Evolutionary conservation across 169 alveolate species (phyloP).

Genomic region (Amoebophrya sp.): DNA sequence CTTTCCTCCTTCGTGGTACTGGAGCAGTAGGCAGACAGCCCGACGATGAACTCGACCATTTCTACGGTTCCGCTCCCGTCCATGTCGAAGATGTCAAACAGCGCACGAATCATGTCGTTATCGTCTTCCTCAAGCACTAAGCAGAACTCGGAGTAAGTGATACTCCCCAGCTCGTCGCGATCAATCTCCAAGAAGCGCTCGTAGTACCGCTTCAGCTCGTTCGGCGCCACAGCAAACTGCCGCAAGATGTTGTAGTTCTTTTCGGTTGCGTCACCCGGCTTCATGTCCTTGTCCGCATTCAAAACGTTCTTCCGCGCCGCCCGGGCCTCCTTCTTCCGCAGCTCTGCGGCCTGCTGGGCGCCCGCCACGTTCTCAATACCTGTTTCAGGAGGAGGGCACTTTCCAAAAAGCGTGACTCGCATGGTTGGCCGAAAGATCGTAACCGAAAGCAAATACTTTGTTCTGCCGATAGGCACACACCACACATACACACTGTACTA

Average conservation of each 20-base stretch:
- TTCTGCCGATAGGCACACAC: no score
- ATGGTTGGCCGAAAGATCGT: no score
- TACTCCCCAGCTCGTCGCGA: not conserved
- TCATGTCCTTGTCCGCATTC: no score
- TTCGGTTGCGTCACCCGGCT: not conserved
- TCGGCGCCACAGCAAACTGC: not conserved
- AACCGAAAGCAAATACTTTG: no score
- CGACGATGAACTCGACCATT: conserved; percentile 23
- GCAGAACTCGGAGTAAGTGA: not conserved
- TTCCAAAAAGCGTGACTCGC: no score
- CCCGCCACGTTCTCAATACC: not conserved
- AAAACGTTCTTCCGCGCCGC: no score
- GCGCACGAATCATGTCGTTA: conserved; percentile 1
- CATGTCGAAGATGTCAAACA: conserved; percentile 14
- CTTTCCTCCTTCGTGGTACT: not conserved
- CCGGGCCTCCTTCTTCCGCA: not conserved
- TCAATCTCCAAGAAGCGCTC: not conserved
- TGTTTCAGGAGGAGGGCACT: no score
- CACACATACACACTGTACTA: no score
- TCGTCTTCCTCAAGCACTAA: not conserved
- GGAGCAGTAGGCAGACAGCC: not conserved
- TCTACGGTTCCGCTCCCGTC: not conserved
- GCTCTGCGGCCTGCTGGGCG: not conserved
- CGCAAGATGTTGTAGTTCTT: conserved; percentile 24
- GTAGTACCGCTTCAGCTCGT: conserved; percentile 27